phyloP scores from a whole-genome alignment of 352 stramenopile genomes.

The Phytophthora hybrid region DNA sequence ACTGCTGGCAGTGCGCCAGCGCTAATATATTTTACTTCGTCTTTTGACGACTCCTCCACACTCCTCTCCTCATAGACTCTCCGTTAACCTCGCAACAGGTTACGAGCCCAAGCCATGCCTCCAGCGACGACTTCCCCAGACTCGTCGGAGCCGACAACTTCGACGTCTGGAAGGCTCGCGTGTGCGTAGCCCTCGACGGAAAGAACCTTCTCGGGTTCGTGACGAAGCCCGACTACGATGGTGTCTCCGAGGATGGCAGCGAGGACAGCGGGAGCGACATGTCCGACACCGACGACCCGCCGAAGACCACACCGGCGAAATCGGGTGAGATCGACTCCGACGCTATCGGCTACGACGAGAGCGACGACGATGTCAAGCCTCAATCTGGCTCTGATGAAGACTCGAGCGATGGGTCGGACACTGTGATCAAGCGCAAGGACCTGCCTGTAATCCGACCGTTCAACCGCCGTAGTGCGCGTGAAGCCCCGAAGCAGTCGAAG shows the following conservation, averaged over 20 bases:
- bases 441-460: too few species aligned
- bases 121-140: constrained; percentile 18
- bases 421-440: too few species aligned
- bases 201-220: too few species aligned
- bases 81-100: constrained; percentile 7
- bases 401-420: too few species aligned
- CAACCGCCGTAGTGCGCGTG: too few species aligned
- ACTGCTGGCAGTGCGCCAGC: too few species aligned
- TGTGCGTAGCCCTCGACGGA: constrained; percentile 6
- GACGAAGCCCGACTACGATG: not conserved
- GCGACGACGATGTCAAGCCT: not conserved
- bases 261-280: not conserved
- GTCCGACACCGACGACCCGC: too few species aligned
- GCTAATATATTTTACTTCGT: too few species aligned
- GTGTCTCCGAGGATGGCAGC: not conserved
- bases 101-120: constrained; percentile 17
- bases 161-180: constrained; percentile 11
- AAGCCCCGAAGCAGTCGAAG: too few species aligned
- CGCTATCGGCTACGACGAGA: not conserved
- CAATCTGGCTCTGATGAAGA: not conserved
- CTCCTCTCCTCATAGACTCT: not conserved
- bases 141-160: constrained; percentile 3
- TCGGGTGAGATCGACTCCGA: not conserved
- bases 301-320: too few species aligned
- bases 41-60: not conserved